Evolutionary conservation across 495 filamentous ascomycete genomes (phyloP).

Genomic region (Podospora pseudocomata): DNA sequence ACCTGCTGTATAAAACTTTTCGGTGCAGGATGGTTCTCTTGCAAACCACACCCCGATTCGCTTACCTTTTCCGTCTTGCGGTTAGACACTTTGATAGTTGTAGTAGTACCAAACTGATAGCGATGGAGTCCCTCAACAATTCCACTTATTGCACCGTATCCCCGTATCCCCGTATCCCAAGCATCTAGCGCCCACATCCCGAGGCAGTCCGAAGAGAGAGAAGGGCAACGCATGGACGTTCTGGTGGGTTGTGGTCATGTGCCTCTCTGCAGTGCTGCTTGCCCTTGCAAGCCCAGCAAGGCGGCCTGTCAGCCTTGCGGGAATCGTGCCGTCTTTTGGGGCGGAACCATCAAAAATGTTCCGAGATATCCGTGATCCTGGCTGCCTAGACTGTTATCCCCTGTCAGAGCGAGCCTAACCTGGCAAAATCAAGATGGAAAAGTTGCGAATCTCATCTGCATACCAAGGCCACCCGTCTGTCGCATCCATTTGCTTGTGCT

Average conservation of each 20-base stretch:
- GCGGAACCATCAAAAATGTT: constrained; percentile 3
- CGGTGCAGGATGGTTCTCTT: not conserved
- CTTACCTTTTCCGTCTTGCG: constrained; percentile 3
- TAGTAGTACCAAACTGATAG: not conserved
- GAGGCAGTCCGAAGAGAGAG: not conserved
- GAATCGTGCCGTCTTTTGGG: not conserved
- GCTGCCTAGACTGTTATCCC: not conserved
- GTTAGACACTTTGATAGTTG: not conserved
- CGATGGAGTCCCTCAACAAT: not conserved
- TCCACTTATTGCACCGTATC: not conserved
- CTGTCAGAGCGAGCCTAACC: not conserved
- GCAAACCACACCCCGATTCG: not conserved
- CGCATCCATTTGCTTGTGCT: not conserved
- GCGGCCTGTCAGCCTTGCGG: constrained; percentile 10
- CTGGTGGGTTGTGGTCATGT: not conserved
- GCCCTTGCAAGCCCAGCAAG: constrained; percentile 1
- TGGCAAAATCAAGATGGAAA: not conserved
- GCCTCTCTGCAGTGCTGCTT: not conserved
- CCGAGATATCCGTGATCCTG: constrained; percentile 12
- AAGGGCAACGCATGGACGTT: not conserved
- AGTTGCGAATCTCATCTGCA: not conserved
- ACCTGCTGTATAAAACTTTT: not conserved
- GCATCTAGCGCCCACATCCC: not conserved
- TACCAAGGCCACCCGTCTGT: not conserved
- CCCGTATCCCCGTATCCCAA: no score